These are phyloP conservation scores for Kandelia obovata DNA, from an alignment of 345 rosid genomes.

Conservation along the genomic window DNA sequence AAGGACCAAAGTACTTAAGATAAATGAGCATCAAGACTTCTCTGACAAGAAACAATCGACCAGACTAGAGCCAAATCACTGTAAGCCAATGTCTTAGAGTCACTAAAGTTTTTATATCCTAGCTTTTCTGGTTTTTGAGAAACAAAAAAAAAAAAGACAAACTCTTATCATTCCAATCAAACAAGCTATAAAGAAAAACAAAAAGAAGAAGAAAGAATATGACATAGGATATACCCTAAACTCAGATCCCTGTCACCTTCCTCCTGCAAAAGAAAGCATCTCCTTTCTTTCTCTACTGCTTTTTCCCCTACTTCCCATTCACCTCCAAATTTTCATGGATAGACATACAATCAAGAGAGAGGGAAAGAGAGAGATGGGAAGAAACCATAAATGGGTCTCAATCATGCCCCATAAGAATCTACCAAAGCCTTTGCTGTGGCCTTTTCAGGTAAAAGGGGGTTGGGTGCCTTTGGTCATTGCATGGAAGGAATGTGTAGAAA, in stretches of 20 bases:
- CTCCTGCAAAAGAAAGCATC: slow-evolving; percentile 32
- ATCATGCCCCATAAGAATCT: slow-evolving; percentile 36
- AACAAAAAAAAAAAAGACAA: too few relatives aligned
- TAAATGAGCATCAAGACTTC: too few relatives aligned
- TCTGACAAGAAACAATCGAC: too few relatives aligned
- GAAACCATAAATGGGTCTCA: slow-evolving; percentile 4
- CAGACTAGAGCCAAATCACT: too few relatives aligned
- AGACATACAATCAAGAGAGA: neutral
- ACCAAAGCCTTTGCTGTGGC: slow-evolving; percentile 5
- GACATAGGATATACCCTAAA: slow-evolving; percentile 38
- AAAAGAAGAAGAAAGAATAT: slow-evolving; percentile 31
- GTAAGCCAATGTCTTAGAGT: too few relatives aligned
- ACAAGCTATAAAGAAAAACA: too few relatives aligned
- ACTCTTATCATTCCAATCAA: too few relatives aligned
- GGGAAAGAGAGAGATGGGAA: neutral
- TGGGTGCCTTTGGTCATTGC: slow-evolving; percentile 4
- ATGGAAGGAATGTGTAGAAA: slow-evolving; percentile 28
- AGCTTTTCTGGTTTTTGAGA: too few relatives aligned
- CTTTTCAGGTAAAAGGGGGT: slow-evolving; percentile 20
- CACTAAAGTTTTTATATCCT: too few relatives aligned
- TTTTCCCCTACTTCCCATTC: neutral
- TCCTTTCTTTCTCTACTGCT: neutral
- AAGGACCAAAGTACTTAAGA: too few relatives aligned
- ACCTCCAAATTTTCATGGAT: neutral
- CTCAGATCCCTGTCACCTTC: slow-evolving; percentile 20